Evolutionary conservation across 164 flowering plant species (phyloP), one percentile per base, ranked within the genome.

Genomic region (Nymphaea thermarum): DNA sequence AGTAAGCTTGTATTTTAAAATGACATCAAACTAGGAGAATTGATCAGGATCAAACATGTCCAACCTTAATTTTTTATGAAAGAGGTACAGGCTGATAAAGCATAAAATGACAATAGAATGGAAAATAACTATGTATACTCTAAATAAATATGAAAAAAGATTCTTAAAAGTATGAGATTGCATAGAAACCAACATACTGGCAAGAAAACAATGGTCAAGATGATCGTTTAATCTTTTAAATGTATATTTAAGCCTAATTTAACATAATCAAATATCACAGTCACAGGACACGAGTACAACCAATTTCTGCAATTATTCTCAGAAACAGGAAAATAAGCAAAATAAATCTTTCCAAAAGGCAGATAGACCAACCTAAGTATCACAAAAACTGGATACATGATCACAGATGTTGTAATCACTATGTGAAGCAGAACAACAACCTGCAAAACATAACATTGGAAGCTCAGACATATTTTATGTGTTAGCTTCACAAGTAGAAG

Each of bases 351-450:
- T 25, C 36, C 36, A 1, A 25, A 25, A 25, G 36, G 36, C 36
- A 25, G 36, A 25, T 25, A 25, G n/a, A 41, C 80, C 59, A 42
- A 76, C 81, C 77, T 71, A 64, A 78, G 75, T 73, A 71, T 76
- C 77, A 76, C 65, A 61, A 66, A 65, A 66, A 71, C 70, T 62
- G 81, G 81, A 74, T 73, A 76, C 5, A 73, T 53, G 66, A 78
- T 65, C 63, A 72, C 62, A 55, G 77, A 14, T 4, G 69, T 69
- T 42, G 75, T 67, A 64, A 71, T 78, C 44, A 76, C 25, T 15
- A 69, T 69, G 65, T 78, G 79, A 64, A 71, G 67, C 42, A 44
- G 64, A 43, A 71, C 70, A 53, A 76, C 73, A 55, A 78, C 75
- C 81, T 78, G 77, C 75, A 73, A 55, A 62, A 17, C 7, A 62